A percentile compares a stretch with the other conserved stretches of the same genome.
These are phyloP conservation scores for Solanum hybrid DNA, from an alignment of 305 asterid genomes.

Conservation along the genomic window DNA sequence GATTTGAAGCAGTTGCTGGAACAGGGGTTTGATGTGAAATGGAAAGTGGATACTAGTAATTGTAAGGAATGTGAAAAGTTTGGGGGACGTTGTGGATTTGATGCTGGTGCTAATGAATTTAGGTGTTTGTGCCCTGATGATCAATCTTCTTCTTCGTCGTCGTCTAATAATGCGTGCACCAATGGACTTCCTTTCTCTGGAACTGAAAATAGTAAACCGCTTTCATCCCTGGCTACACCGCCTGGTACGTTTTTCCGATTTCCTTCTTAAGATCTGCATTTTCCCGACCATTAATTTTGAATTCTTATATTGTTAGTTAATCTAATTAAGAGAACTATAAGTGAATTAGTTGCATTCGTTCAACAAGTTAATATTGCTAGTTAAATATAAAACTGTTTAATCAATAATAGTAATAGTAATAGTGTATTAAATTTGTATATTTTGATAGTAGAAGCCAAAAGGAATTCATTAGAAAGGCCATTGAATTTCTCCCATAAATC, in stretches of 20 bases:
- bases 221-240: neutral
- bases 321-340: neutral
- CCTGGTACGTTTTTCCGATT: neutral
- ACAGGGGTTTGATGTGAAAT: slow-evolving; percentile 29
- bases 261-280: neutral
- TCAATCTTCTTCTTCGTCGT: neutral
- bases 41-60: slow-evolving; percentile 13
- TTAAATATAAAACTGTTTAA: neutral
- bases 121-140: slow-evolving; percentile 33
- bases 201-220: neutral
- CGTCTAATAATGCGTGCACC: slow-evolving; percentile 7
- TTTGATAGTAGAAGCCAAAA: neutral
- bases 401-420: neutral
- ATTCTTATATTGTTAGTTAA: neutral
- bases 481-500: neutral
- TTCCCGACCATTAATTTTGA: neutral
- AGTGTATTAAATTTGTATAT: neutral
- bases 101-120: slow-evolving; percentile 14
- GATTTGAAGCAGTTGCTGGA: slow-evolving; percentile 12
- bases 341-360: neutral
- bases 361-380: neutral
- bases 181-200: neutral
- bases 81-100: slow-evolving; percentile 47
- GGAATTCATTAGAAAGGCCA: neutral
- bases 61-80: slow-evolving; percentile 35